Evolutionary conservation across 2,329 filamentous ascomycete genomes (phyloP).

Genomic region (Aureobasidium lini): DNA sequence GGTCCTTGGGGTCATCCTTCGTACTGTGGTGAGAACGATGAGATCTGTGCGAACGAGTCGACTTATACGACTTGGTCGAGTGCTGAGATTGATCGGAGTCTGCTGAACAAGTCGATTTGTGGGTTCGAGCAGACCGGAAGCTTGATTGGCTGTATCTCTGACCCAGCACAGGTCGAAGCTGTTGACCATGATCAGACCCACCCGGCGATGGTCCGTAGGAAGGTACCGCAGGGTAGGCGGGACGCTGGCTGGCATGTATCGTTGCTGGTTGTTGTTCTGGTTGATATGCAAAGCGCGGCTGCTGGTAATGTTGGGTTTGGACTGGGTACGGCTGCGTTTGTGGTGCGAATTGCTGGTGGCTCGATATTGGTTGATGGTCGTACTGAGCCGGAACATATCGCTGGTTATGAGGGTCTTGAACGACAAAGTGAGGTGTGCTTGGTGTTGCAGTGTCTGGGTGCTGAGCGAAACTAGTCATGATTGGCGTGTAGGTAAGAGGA

Average conservation of each 20-base stretch:
- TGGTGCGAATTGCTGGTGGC: background rate
- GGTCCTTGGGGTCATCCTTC: background rate
- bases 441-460: background rate
- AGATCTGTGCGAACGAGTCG: background rate
- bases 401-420: background rate
- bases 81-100: background rate
- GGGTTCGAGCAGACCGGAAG: background rate
- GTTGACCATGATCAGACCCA: background rate
- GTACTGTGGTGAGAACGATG: background rate
- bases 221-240: background rate
- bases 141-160: background rate
- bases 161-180: background rate
- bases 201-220: background rate
- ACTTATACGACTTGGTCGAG: background rate
- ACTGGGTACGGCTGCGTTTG: background rate
- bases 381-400: background rate
- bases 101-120: slow-evolving; percentile 1
- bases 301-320: background rate
- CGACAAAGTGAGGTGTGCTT: background rate
- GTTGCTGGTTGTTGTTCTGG: background rate
- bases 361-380: background rate
- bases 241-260: background rate
- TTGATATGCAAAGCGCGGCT: background rate
- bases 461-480: slow-evolving; percentile 1
- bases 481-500: background rate